Base-by-base conservation (phyloP, 2,329 filamentous ascomycete genomes). In the Exophiala xenobiotica region DNA sequence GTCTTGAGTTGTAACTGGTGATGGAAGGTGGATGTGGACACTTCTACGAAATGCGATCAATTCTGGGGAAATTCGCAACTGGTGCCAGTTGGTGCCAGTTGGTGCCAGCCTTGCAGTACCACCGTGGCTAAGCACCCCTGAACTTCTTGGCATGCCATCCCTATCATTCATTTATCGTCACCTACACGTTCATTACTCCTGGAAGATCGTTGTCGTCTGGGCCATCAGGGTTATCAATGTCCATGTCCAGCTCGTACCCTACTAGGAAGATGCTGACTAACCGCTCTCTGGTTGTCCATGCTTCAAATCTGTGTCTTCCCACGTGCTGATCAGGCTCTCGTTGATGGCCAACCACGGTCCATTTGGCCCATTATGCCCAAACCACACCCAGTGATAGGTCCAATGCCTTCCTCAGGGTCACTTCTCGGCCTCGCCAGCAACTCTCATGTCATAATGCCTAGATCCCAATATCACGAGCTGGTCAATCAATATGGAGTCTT, bases 51-150 rank as follows among this genome's bases (percentile, higher is more conserved):
- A 47, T 22, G 11, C 35, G n/a, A 20, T 18, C 14, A 29, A 46
- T 48, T 48, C 49, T 40, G 49, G 49, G 49, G 49, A 51, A 52
- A 52, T 48, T 43, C 43, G 38, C 22, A 19, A n/a, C 37, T 20
- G 37, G 16, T 40, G 22, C 8, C 38, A 40, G 38, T 23, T 23
- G 8, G 7, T n/a, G 38, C 38, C 38, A 22, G 38, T 6, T 18
- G 6, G 20, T 12, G 19, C 38, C 37, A 39, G 37, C 37, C 37
- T 39, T 20, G 37, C 19, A 7, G 6, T n/a, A 12, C n/a, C 14
- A 9, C 31, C 18, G 12, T 35, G 18, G 24, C 12, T 16, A 35
- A 14, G 18, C n/a, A 35, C 31, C 31, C 31, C 31, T 33, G 29
- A 14, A 7, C 5, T 33, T 35, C 31, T 14, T 3, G 12, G 31